Conservation (phyloP, 108 stramenopile genomes). For the Epithemia pelagica region DNA sequence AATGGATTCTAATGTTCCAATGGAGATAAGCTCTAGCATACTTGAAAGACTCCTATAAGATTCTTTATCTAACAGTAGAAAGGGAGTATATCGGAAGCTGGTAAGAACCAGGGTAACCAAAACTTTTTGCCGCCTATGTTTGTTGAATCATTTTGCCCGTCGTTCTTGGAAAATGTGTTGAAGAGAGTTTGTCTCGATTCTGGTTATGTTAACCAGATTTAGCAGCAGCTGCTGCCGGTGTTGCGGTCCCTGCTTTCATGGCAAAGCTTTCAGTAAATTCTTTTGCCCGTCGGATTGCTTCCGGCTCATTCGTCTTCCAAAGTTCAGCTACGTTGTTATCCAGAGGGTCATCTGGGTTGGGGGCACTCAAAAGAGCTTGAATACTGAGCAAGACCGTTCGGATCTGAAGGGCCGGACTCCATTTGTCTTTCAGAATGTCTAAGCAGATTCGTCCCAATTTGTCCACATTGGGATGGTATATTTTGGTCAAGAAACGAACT, state of each 20-base stretch:
- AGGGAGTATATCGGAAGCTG: no score
- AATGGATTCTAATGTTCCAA: no score
- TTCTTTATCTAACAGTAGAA: no score
- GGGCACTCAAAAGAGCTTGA: slow-evolving; percentile 92
- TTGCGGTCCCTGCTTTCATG: slow-evolving; percentile 29
- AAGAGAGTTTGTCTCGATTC: no score
- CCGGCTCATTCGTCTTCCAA: slow-evolving; percentile 93
- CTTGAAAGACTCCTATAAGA: no score
- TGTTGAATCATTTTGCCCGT: no score
- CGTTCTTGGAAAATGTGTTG: no score
- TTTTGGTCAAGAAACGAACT: slow-evolving; percentile 98
- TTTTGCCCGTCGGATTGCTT: slow-evolving; percentile 79
- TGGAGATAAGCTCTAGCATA: no score
- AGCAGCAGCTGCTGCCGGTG: neutral
- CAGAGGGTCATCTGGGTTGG: slow-evolving; percentile 98
- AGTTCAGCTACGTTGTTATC: slow-evolving; percentile 95
- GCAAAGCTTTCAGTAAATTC: slow-evolving; percentile 91
- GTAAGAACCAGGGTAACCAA: no score
- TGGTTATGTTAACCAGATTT: neutral
- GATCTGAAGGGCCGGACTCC: slow-evolving; percentile 98
- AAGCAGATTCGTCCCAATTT: slow-evolving; percentile 97
- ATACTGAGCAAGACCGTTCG: slow-evolving; percentile 88
- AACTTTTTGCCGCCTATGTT: no score
- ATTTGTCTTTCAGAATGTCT: slow-evolving; percentile 99
- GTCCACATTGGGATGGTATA: slow-evolving; percentile 99